Evolutionary conservation across 192 early-diverging fungal species (phyloP), one percentile per base, ranked within the genome.

Genomic region (Dissophora globulifera): DNA sequence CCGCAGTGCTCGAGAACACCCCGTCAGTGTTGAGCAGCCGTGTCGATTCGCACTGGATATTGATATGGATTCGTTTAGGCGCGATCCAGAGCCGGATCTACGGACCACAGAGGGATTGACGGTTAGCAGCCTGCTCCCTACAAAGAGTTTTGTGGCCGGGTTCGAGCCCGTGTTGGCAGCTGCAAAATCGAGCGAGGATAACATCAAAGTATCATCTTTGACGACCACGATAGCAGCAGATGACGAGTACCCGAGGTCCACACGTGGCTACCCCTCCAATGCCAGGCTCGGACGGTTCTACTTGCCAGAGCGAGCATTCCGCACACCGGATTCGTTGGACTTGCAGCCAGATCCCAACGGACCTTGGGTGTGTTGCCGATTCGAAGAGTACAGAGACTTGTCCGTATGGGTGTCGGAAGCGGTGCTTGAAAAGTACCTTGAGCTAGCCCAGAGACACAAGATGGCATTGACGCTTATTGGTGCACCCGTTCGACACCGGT

Each of bases 231-330:
- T 8, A 13, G 20, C 42, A 0, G 29, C 25, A 8, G 41, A 41
- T 7, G 20, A 58, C 4, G 51, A 31, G 11, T n/a, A 22, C 26
- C 29, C 23, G 3, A 38, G 23, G n/a, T 52, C 54, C 2, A 9
- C 26, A 9, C 55, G 20, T 11, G 62, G 71, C 7, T 75, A 58
- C 27, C 71, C 71, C 1, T 50, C 46, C 12, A 58, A 53, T 30
- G 62, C 62, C 5, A 33, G 71, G 0, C 3, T 75, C 15, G 71
- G 62, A 20, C 62, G 71, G 2, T 75, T 75, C 38, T 75, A 66
- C 45, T 47, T 75, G 32, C 71, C 62, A 5, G 62, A 66, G 27
- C 25, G 55, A 31, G 27, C 62, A 7, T 75, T 45, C 45, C 56
- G 62, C 12, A 47, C 62, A 2, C 55, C 30, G 1, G 71, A 64